These are phyloP conservation scores for Xanthoconium stramineum DNA, from an alignment of 768 basidiomycete species.

Conservation along the genomic window DNA sequence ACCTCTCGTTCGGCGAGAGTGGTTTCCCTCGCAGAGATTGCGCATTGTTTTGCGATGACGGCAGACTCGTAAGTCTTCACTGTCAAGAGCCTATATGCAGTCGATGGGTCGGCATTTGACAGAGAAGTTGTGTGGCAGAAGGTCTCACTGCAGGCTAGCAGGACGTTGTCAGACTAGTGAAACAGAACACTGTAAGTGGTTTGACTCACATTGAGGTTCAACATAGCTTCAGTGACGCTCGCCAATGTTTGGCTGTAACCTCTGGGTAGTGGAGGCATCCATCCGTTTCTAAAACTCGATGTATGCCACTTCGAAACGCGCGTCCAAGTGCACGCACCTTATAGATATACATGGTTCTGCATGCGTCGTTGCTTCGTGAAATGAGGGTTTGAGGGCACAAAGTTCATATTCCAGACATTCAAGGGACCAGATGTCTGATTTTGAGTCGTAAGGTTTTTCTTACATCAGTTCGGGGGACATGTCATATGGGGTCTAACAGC, in stretches of 20 bases:
- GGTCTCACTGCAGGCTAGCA: slow-evolving; percentile 81
- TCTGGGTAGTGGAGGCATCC: slow-evolving; percentile 86
- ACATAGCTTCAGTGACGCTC: slow-evolving; percentile 81
- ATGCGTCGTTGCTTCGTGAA: slow-evolving; percentile 90
- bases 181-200: background rate
- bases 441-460: slow-evolving; percentile 95
- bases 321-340: slow-evolving; percentile 44
- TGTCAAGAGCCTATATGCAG: slow-evolving; percentile 47
- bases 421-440: slow-evolving; percentile 98
- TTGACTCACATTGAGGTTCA: slow-evolving; percentile 70
- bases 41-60: slow-evolving; percentile 59
- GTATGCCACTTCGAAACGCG: background rate
- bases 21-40: slow-evolving; percentile 56
- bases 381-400: slow-evolving; percentile 90
- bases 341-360: slow-evolving; percentile 80
- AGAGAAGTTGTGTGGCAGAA: slow-evolving; percentile 63
- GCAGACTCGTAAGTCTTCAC: slow-evolving; percentile 63
- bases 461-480: slow-evolving; percentile 99
- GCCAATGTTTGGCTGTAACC: slow-evolving; percentile 74
- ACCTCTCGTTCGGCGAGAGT: slow-evolving; percentile 54
- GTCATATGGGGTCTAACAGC: slow-evolving; percentile 90
- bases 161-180: background rate
- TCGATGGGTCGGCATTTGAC: background rate
- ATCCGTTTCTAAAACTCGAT: slow-evolving; percentile 56
- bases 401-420: slow-evolving; percentile 97